Conservation (phyloP, 2,329 filamentous ascomycete genomes). For the Magnaporthiopsis rhizophila region DNA sequence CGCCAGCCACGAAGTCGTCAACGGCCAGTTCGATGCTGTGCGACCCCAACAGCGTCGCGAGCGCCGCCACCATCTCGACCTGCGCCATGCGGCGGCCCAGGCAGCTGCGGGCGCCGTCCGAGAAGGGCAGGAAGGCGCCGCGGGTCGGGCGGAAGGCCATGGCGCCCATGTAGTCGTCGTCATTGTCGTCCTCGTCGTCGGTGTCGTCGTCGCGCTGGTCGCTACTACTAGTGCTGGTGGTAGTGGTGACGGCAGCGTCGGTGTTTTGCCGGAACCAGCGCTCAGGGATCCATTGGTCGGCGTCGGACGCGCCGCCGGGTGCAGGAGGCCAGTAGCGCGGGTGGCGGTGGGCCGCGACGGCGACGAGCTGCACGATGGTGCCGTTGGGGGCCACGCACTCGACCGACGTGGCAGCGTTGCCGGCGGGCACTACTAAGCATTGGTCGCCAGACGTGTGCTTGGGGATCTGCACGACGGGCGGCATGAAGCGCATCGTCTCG, state of each 20-base stretch:
- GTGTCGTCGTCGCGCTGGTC: conserved; percentile 8
- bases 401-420: conserved; percentile 31
- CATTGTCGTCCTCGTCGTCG: conserved; percentile 11
- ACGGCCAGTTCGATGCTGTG: conserved; percentile 66
- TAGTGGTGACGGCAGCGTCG: no score
- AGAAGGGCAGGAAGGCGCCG: conserved; percentile 52
- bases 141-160: conserved; percentile 52
- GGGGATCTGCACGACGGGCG: conserved; percentile 63
- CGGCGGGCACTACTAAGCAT: conserved; percentile 37
- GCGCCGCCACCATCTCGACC: conserved; percentile 47
- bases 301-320: conserved; percentile 39
- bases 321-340: conserved; percentile 64
- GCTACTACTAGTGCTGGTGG: conserved; percentile 16
- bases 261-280: conserved; percentile 53
- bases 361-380: conserved; percentile 46
- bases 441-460: conserved; percentile 54
- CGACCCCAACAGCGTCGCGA: conserved; percentile 47
- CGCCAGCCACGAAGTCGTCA: conserved; percentile 43
- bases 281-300: conserved; percentile 63
- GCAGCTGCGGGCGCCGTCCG: conserved; percentile 49
- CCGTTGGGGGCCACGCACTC: conserved; percentile 49
- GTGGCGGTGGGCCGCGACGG: conserved; percentile 54
- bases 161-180: conserved; percentile 33
- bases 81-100: conserved; percentile 51
- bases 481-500: conserved; percentile 66